Percentiles rank a stretch among this genome's conserved stretches.
Evolutionary conservation across 768 basidiomycete species (phyloP).

Genomic region (Leccinum rimulosum): DNA sequence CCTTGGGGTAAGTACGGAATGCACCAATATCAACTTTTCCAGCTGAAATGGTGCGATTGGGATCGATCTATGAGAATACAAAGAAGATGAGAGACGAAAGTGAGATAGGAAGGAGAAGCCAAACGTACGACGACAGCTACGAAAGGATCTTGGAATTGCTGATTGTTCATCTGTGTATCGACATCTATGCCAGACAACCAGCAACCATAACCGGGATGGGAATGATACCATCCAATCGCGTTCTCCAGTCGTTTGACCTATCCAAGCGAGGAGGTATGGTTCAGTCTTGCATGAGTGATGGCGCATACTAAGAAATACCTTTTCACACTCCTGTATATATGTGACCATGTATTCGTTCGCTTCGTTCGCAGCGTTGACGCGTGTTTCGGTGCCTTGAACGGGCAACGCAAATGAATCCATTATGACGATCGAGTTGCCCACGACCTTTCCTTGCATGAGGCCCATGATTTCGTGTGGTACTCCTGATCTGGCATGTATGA

Average conservation of each 20-base stretch:
- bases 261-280: neutral
- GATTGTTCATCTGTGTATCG: constrained; percentile 93
- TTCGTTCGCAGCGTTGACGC: constrained; percentile 93
- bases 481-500: constrained; percentile 96
- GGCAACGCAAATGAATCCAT: constrained; percentile 98
- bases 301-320: constrained; percentile 44
- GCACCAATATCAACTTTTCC: constrained; percentile 99
- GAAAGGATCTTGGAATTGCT: constrained; percentile 94
- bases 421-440: constrained; percentile 74
- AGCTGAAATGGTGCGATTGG: constrained; percentile 96
- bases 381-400: constrained; percentile 96
- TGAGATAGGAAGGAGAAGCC: neutral
- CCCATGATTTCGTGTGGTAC: constrained; percentile 99
- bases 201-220: constrained; percentile 98
- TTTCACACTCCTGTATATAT: constrained; percentile 78
- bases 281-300: neutral
- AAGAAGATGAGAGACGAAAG: neutral
- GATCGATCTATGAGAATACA: constrained; percentile 69
- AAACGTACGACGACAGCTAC: constrained; percentile 88
- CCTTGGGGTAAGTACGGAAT: constrained; percentile 96
- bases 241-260: constrained; percentile 85
- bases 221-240: constrained; percentile 97
- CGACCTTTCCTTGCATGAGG: constrained; percentile 95
- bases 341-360: constrained; percentile 99
- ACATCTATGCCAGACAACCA: constrained; percentile 99